Conservation (phyloP, 1,139 yeast genomes). For the Scheffersomyces insectosa region DNA sequence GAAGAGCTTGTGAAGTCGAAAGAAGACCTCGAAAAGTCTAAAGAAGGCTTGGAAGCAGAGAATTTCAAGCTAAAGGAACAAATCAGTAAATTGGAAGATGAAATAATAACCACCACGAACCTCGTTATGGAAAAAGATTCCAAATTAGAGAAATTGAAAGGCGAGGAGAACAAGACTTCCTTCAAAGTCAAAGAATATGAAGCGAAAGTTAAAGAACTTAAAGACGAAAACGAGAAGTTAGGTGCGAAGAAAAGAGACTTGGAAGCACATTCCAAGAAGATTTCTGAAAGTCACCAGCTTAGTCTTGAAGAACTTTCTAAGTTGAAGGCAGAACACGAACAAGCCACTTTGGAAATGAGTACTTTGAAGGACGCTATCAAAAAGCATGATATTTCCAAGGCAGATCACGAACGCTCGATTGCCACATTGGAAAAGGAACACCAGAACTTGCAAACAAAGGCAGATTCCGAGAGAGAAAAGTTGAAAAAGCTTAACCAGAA, state of each 20-base stretch:
- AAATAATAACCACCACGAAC: conserved; percentile 28
- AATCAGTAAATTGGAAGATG: conserved; percentile 52
- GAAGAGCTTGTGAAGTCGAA: not conserved
- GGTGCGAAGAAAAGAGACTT: conserved; percentile 14
- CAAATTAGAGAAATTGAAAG: conserved; percentile 23
- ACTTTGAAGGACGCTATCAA: conserved; percentile 9
- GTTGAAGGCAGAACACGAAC: conserved; percentile 17
- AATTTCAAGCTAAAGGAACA: conserved; percentile 31
- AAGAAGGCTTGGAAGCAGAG: conserved; percentile 18
- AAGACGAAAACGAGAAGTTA: conserved; percentile 19
- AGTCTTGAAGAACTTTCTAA: conserved; percentile 15
- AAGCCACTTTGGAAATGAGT: conserved; percentile 5
- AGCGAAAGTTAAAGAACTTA: conserved; percentile 12
- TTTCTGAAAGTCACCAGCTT: conserved; percentile 7
- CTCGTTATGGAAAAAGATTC: conserved; percentile 29
- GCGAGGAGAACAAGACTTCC: conserved; percentile 21
- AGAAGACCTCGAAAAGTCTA: conserved; percentile 34
- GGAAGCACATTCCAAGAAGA: conserved; percentile 6
- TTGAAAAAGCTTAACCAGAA: conserved; percentile 11
- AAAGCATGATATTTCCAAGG: conserved; percentile 13
- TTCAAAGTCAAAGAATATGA: conserved; percentile 12
- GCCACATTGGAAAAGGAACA: conserved; percentile 20
- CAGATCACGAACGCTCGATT: conserved; percentile 17
- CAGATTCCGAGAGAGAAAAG: conserved; percentile 12
- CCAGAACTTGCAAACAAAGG: conserved; percentile 9